These are phyloP conservation scores for Nitzschia sp. DNA, from an alignment of 108 stramenopile species.

Conservation along the genomic window DNA sequence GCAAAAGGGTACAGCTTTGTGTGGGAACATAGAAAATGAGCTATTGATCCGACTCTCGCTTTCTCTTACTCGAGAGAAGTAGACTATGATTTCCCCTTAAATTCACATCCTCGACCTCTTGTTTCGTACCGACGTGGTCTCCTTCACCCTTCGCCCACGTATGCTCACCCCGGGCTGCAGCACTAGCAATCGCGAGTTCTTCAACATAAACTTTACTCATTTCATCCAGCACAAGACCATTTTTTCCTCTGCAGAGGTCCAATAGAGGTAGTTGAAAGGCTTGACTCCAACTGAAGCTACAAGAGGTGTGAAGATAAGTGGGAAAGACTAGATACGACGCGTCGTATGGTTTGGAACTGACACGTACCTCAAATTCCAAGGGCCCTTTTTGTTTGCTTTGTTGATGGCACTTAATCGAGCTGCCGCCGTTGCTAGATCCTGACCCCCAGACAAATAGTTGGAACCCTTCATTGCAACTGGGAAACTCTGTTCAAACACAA, in stretches of 20 bases:
- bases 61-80: background rate
- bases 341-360: background rate
- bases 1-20: constrained; percentile 46
- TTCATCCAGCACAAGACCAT: constrained; percentile 47
- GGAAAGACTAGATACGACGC: too few species aligned
- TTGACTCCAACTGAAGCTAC: constrained; percentile 80
- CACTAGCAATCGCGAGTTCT: constrained; percentile 55
- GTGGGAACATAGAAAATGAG: constrained; percentile 28
- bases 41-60: background rate
- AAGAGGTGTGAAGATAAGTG: constrained; percentile 35
- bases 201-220: constrained; percentile 64
- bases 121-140: constrained; percentile 24
- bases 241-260: constrained; percentile 73
- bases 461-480: constrained; percentile 87
- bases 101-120: background rate
- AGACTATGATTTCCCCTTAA: background rate
- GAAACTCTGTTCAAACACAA: constrained; percentile 77
- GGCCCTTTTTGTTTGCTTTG: constrained; percentile 57
- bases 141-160: constrained; percentile 40
- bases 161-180: constrained; percentile 48
- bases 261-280: constrained; percentile 87
- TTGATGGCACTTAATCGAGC: constrained; percentile 84
- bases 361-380: constrained; percentile 45
- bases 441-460: constrained; percentile 90
- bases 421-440: constrained; percentile 83